Evolutionary conservation across 2,329 filamentous ascomycete genomes (phyloP), one percentile per base, ranked within the genome.

Genomic region (Xylaria digitata): DNA sequence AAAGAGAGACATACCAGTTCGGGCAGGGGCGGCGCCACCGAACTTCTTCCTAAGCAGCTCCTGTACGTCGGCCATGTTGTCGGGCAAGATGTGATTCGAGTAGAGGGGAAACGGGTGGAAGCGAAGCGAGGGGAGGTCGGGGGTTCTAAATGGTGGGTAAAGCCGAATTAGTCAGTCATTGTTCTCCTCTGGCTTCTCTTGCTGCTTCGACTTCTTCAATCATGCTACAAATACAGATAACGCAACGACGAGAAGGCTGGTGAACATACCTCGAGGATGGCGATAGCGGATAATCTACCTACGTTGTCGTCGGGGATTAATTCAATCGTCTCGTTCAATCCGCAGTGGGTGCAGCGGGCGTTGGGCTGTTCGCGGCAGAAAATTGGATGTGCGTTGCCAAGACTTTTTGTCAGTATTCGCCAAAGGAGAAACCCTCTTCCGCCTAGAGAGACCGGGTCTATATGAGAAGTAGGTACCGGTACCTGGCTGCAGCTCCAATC

Each of bases 21-120:
- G 76, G 66, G 76, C 68, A 37, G 77, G 74, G 63, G 72, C 77
- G 56, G 73, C 74, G 66, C 73, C 73, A 43, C 77, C 77, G 63
- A 78, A 78, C 75, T 78, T 78, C 76, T 75, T 74, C 65, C 78
- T 76, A 17, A 83, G 72, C 66, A 85, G 82, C 61, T 78, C 76
- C 64, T 83, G 81, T 6, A 85, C 42, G 57, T 86, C 80, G 66
- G 75, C 75, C 77, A 78, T 78, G 62, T 40, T 67, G 52, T 62
- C 30, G 67, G 68, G 55, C 60, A 40, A 69, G 63, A 63, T 67
- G 30, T 54, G 63, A 55, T 64, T 43, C 45, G 55, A 43, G 57
- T 59, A 61, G 30, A 55, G 60, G 30, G 37, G 55, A 49, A 48
- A 57, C 48, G 46, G 49, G 49, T 50, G 50, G 48, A 46, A 32